Base-by-base conservation (phyloP, 768 basidiomycete species). In the Podaxis pistillaris region DNA sequence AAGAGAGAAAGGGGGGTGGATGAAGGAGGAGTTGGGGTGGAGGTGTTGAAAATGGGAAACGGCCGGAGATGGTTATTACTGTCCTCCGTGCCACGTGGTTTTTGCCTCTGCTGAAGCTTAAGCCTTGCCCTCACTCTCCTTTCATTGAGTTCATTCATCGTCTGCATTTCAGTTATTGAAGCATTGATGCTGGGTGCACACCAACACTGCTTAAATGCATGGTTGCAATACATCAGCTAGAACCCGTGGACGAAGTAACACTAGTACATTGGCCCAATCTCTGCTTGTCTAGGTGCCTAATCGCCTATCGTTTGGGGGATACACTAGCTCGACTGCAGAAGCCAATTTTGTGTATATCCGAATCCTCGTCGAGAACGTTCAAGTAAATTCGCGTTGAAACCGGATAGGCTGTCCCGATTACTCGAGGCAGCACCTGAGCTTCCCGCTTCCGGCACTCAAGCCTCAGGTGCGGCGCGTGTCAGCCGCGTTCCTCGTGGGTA, bases 21-120 rank as follows among this genome's bases (percentile, higher is more conserved):
- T 12, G 66, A 54, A 51, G 41, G 65, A 60, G 61, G 52, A 46
- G 64, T 65, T 58, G 64, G 66, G 38, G 44, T 41, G 55, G 53
- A 50, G 52, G 24, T 51, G 55, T 41, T 56, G 60, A 62, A 58
- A 57, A 37, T 33, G 63, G 58, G 46, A 62, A 56, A 47, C 36
- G 11, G 28, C 24, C 37, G 36, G 50, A 54, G 24, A 17, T 62
- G 19, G 33, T 56, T 33, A 58, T 41, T 54, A 46, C 50, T 28
- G 37, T 30, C 44, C 19, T 49, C 46, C 49, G 13, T 51, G 62
- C 50, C 56, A 47, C 46, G 56, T 56, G 54, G 28, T 55, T 54
- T 53, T 12, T n/a, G 41, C 24, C 8, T 33, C 12, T 50, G n/a
- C 13, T 37, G 33, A 33, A 33, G 33, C 33, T 9, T 2, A 33